Conservation (phyloP, 345 rosid genomes). For the Luvunga scandens region DNA sequence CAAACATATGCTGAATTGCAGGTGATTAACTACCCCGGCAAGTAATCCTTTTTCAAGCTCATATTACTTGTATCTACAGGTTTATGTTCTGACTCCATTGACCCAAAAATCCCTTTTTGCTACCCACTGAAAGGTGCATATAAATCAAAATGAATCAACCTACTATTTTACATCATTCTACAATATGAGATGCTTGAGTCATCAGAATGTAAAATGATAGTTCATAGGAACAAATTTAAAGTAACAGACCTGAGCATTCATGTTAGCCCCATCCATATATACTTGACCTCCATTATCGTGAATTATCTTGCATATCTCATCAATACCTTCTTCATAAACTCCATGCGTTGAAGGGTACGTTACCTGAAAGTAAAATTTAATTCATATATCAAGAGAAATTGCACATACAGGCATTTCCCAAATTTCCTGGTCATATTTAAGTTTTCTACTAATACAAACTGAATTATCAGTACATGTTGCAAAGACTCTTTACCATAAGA, state of each 20-base stretch:
- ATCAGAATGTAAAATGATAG: slow-evolving; percentile 6
- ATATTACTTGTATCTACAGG: not conserved
- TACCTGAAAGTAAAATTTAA: slow-evolving; percentile 44
- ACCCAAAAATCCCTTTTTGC: not conserved
- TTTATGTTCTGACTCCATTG: not conserved
- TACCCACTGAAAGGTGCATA: not conserved
- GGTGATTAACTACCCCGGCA: not conserved
- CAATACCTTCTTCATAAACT: slow-evolving; percentile 94
- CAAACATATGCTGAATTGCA: not conserved
- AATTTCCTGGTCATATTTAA: not conserved
- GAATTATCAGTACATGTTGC: not conserved
- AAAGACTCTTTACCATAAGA: slow-evolving; percentile 57
- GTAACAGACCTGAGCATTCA: slow-evolving; percentile 91
- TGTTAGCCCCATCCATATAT: slow-evolving; percentile 99
- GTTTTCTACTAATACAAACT: not conserved
- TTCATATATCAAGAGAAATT: slow-evolving; percentile 1
- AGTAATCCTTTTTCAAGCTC: not conserved
- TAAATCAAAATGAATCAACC: not conserved
- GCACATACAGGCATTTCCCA: not conserved
- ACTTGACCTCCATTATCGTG: slow-evolving; percentile 98
- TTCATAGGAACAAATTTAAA: slow-evolving; percentile 3
- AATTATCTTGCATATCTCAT: slow-evolving; percentile 89
- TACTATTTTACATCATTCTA: not conserved
- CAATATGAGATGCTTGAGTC: not conserved
- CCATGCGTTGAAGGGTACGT: slow-evolving; percentile 99